A percentile compares a stretch with the other conserved stretches of the same genome.
Conservation (phyloP, 2,329 filamentous ascomycete species). For the Penicillium psychrosexuale region DNA sequence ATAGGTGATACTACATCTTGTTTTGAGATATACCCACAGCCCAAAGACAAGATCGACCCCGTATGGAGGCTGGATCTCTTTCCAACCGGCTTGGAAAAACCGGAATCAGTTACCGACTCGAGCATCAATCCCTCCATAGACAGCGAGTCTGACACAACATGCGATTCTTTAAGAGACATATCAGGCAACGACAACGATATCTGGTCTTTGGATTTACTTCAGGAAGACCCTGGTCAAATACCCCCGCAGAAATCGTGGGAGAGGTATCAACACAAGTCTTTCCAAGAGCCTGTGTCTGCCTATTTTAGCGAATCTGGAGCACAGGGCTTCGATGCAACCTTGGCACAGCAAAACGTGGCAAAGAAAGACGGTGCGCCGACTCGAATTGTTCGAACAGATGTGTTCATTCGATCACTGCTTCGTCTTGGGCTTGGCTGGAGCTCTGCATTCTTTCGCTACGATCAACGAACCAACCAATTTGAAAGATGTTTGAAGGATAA, state of each 20-base stretch:
- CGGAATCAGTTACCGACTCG: constrained; percentile 23
- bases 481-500: constrained; percentile 44
- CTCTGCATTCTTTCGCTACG: constrained; percentile 44
- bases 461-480: constrained; percentile 36
- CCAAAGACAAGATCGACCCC: constrained; percentile 25
- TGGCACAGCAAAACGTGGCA: constrained; percentile 27
- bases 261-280: constrained; percentile 33
- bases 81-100: constrained; percentile 21
- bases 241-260: constrained; percentile 42
- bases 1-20: constrained; percentile 13
- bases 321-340: constrained; percentile 39
- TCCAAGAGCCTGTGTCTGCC: constrained; percentile 34
- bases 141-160: constrained; percentile 14
- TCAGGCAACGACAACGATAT: constrained; percentile 28
- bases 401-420: constrained; percentile 41
- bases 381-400: constrained; percentile 35
- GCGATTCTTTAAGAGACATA: neutral
- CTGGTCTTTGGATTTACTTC: constrained; percentile 34
- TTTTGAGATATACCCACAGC: constrained; percentile 23
- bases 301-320: constrained; percentile 46
- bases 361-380: constrained; percentile 24
- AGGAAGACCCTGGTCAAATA: constrained; percentile 10
- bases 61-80: constrained; percentile 37
- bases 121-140: constrained; percentile 20
- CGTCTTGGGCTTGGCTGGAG: constrained; percentile 45